phyloP scores from a whole-genome alignment of 371 early-diverging fungal genomes.

The Mortierella sp. region DNA sequence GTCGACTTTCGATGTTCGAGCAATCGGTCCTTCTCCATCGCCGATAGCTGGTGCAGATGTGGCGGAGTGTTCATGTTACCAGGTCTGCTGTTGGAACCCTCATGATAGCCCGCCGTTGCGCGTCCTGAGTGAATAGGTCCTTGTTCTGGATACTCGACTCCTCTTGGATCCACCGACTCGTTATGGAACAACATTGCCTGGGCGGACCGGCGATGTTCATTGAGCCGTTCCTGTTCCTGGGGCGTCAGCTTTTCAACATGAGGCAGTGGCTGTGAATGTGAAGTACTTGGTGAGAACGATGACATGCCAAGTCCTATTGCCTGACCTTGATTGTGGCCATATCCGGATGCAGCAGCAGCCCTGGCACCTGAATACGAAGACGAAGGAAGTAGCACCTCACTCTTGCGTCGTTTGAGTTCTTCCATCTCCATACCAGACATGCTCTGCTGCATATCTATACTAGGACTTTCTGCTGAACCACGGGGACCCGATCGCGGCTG shows the following conservation, averaged over 20 bases:
- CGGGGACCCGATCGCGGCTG: conserved; percentile 30
- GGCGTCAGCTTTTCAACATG: conserved; percentile 30
- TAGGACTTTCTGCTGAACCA: conserved; percentile 17
- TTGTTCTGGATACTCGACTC: conserved; percentile 3
- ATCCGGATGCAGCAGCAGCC: not conserved
- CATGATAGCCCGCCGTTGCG: not conserved
- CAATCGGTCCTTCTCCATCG: conserved; percentile 24
- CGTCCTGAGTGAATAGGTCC: not conserved
- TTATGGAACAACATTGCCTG: conserved; percentile 20
- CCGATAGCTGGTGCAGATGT: conserved; percentile 19
- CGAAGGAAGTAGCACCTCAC: conserved; percentile 33
- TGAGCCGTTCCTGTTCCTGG: conserved; percentile 35
- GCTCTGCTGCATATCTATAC: conserved; percentile 17
- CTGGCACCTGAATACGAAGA: conserved; percentile 14
- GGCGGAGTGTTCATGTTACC: conserved; percentile 3
- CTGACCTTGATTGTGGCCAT: not conserved
- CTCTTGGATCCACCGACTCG: conserved; percentile 10
- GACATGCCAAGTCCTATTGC: conserved; percentile 39
- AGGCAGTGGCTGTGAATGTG: conserved; percentile 18
- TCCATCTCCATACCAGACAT: conserved; percentile 31
- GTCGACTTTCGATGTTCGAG: conserved; percentile 43
- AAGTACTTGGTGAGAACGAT: conserved; percentile 13
- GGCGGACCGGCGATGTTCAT: conserved; percentile 46
- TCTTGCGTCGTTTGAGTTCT: conserved; percentile 38
- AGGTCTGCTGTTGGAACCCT: conserved; percentile 1